These are phyloP conservation scores for Sistotremastrum niveocremeum DNA, from an alignment of 768 basidiomycete species.

Conservation along the genomic window DNA sequence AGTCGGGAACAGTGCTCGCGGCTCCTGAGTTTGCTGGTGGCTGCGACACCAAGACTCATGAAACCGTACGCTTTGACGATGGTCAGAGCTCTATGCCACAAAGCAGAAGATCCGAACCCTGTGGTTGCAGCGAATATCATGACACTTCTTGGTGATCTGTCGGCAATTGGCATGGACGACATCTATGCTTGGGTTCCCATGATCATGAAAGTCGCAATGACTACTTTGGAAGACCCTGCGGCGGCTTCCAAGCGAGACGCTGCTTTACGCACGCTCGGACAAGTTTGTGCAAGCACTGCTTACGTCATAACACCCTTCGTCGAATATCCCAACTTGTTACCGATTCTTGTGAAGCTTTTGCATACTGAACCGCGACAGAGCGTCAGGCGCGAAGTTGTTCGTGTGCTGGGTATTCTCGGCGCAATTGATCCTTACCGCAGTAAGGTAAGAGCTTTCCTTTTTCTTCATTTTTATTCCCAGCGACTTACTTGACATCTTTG, in stretches of 20 bases:
- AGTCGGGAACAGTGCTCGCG: slow-evolving; percentile 87
- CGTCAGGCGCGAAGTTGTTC: slow-evolving; percentile 80
- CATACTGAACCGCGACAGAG: slow-evolving; percentile 60
- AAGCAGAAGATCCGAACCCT: slow-evolving; percentile 75
- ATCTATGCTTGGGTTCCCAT: slow-evolving; percentile 69
- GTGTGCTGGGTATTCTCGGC: slow-evolving; percentile 90
- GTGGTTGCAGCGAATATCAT: slow-evolving; percentile 86
- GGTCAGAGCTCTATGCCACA: slow-evolving; percentile 81
- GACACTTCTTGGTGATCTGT: slow-evolving; percentile 88
- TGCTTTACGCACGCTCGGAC: slow-evolving; percentile 86
- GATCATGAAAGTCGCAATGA: slow-evolving; percentile 82
- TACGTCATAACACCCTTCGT: slow-evolving; percentile 86
- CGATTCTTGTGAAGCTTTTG: slow-evolving; percentile 70
- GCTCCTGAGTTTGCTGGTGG: slow-evolving; percentile 76
- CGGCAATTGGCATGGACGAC: slow-evolving; percentile 89
- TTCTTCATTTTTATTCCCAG: background rate
- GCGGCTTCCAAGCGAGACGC: slow-evolving; percentile 76
- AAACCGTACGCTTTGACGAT: slow-evolving; percentile 93
- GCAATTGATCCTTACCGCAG: slow-evolving; percentile 92
- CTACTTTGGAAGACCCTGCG: slow-evolving; percentile 81
- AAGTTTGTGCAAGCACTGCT: slow-evolving; percentile 89
- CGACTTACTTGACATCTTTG: background rate
- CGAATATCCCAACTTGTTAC: slow-evolving; percentile 85
- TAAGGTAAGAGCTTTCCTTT: slow-evolving; percentile 42
- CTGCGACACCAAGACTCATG: slow-evolving; percentile 85